Percentiles rank a stretch among this genome's conserved stretches.
Evolutionary conservation across 768 basidiomycete species (phyloP).

Genomic region (Lactarius vividus): DNA sequence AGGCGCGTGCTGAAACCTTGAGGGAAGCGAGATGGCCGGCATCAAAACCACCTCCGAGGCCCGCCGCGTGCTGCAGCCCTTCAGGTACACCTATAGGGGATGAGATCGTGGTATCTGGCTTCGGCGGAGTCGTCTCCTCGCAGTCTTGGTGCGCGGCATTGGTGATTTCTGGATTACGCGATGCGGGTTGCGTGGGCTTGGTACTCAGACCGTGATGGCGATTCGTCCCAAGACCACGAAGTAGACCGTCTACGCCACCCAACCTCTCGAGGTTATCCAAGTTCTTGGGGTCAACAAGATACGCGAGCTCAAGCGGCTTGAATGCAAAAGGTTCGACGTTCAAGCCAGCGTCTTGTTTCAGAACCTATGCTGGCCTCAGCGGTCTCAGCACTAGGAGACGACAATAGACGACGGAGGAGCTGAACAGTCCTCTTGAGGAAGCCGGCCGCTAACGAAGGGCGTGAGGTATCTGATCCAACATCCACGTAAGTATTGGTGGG

Average conservation of each 20-base stretch:
- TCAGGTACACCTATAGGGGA: too few species aligned
- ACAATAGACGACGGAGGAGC: conserved; percentile 9
- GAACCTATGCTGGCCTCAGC: too few species aligned
- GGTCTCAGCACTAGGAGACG: conserved; percentile 5
- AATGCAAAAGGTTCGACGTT: conserved; percentile 73
- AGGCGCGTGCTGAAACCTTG: background rate
- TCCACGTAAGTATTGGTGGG: conserved; percentile 43
- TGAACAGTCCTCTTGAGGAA: conserved; percentile 16
- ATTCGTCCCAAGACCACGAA: conserved; percentile 74
- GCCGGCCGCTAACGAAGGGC: conserved; percentile 31
- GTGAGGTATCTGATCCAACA: conserved; percentile 35
- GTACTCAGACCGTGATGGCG: conserved; percentile 43
- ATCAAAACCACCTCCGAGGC: background rate
- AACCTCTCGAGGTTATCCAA: conserved; percentile 61
- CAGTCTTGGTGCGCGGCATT: too few species aligned
- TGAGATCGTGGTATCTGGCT: too few species aligned
- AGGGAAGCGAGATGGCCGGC: background rate
- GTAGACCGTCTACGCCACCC: conserved; percentile 68
- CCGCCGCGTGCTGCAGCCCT: too few species aligned
- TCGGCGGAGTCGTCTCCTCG: too few species aligned
- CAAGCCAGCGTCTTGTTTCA: conserved; percentile 9
- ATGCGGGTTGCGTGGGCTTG: background rate
- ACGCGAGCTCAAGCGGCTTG: conserved; percentile 70
- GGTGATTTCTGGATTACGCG: background rate
- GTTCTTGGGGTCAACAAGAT: conserved; percentile 84